Evolutionary conservation across 352 stramenopile genomes (phyloP).

Genomic region (Pythium apleroticum): DNA sequence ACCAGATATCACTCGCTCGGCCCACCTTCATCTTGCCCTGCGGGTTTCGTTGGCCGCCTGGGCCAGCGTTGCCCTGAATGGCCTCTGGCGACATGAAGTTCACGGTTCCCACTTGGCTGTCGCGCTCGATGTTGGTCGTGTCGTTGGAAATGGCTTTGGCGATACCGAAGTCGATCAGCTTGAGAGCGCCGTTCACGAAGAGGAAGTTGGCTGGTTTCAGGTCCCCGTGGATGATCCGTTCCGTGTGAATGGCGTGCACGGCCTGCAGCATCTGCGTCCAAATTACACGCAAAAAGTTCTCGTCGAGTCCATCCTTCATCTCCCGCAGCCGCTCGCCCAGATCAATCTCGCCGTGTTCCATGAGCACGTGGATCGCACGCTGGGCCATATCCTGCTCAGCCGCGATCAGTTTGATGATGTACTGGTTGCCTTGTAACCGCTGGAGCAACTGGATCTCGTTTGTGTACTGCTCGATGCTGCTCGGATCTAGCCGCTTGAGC

Average conservation of each 20-base stretch:
- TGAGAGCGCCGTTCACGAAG: slow-evolving; percentile 94
- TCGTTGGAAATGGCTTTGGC: slow-evolving; percentile 97
- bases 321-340: slow-evolving; percentile 92
- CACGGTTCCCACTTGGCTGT: slow-evolving; percentile 95
- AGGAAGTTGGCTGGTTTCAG: slow-evolving; percentile 97
- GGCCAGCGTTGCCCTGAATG: slow-evolving; percentile 61
- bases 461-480: slow-evolving; percentile 93
- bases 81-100: slow-evolving; percentile 97
- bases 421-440: slow-evolving; percentile 91
- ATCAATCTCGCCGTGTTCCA: slow-evolving; percentile 98
- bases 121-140: slow-evolving; percentile 96
- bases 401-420: slow-evolving; percentile 96
- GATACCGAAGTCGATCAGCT: slow-evolving; percentile 99
- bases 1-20: slow-evolving; percentile 95
- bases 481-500: slow-evolving; percentile 89
- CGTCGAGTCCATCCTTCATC: slow-evolving; percentile 86
- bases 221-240: slow-evolving; percentile 95
- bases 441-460: slow-evolving; percentile 97
- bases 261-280: slow-evolving; percentile 99
- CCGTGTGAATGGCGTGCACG: slow-evolving; percentile 96
- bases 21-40: slow-evolving; percentile 86
- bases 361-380: slow-evolving; percentile 85
- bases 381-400: slow-evolving; percentile 91
- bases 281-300: slow-evolving; percentile 97
- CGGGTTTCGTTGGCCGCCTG: slow-evolving; percentile 53